Base-by-base conservation (phyloP, 768 basidiomycete species). In the Naganishia randhawae region DNA sequence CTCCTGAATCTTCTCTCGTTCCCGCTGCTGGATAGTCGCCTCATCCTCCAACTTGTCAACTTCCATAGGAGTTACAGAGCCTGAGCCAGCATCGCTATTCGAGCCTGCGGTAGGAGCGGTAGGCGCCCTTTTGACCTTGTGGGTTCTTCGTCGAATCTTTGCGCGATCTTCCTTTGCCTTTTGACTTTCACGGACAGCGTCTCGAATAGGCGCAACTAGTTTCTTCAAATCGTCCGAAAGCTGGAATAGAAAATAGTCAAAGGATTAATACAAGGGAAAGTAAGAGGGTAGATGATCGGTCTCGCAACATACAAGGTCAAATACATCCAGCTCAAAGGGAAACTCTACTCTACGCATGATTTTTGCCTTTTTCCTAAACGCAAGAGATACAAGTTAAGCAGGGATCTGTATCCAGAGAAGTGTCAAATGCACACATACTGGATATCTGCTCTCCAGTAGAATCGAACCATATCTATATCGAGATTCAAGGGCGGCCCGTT, bases 331-430 rank as follows among this genome's bases (percentile, higher is more conserved):
- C 72, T 95, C 92, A 50, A 86, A 84, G 0, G 90, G 87, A 80
- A 97, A 97, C 80, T 92, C 96, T 69, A 99, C 93, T 83, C 88
- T 89, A 50, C 80, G 80, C 95, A 99, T 92, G 77, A 98, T 95
- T 82, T 99, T 98, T 1, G 95, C 87, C 77, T 98, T 98, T 83
- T 82, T 73, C 57, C 57, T 61, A 39, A 1, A 52, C 11, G 51
- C 51, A 7, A 31, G 51, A 7, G 16, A 45, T 69, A 39, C 6
- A 17, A 50, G 37, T n/a, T 17, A 25, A 5, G n/a, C 27, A 31
- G 50, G 32, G 45, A 9, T 0, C 4, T 11, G 69, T 73, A 61
- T 63, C 75, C 45, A 19, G 19, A 42, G 37, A 55, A 7, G 6
- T 33, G 35, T 22, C 39, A 37, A 61, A 17, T 14, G 2, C n/a